phyloP scores from a whole-genome alignment of 2,329 filamentous ascomycete species.

The Talaromyces sp. region DNA sequence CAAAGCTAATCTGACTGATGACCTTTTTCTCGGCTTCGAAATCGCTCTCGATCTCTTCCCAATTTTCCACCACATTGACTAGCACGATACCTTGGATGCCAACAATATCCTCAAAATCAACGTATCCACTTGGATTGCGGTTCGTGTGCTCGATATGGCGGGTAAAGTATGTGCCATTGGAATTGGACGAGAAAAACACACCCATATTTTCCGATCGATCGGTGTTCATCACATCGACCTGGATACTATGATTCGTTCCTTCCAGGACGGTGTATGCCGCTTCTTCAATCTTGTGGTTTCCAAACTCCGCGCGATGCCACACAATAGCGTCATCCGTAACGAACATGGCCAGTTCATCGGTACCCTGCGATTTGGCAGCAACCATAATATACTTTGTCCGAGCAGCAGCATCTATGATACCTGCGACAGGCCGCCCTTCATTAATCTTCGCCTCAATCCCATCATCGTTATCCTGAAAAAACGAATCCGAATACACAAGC shows the following conservation, averaged over 20 bases:
- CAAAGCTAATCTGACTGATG: slow-evolving; percentile 82
- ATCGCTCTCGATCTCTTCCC: slow-evolving; percentile 64
- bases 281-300: slow-evolving; percentile 78
- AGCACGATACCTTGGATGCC: slow-evolving; percentile 90
- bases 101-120: slow-evolving; percentile 93
- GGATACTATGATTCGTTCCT: slow-evolving; percentile 96
- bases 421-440: slow-evolving; percentile 68
- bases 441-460: slow-evolving; percentile 72
- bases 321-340: slow-evolving; percentile 76
- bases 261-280: slow-evolving; percentile 89
- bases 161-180: slow-evolving; percentile 93
- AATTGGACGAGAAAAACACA: slow-evolving; percentile 90
- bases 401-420: slow-evolving; percentile 74
- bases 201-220: slow-evolving; percentile 67
- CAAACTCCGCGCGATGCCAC: slow-evolving; percentile 93
- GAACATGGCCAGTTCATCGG: slow-evolving; percentile 87
- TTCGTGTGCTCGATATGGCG: slow-evolving; percentile 91
- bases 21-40: slow-evolving; percentile 55
- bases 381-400: slow-evolving; percentile 86
- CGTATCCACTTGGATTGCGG: slow-evolving; percentile 67
- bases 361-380: slow-evolving; percentile 73
- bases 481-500: slow-evolving; percentile 77
- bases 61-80: slow-evolving; percentile 86
- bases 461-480: slow-evolving; percentile 60
- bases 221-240: slow-evolving; percentile 83